phyloP scores from a whole-genome alignment of 805 yeast genomes.

The Wickerhamiella occidentalis region DNA sequence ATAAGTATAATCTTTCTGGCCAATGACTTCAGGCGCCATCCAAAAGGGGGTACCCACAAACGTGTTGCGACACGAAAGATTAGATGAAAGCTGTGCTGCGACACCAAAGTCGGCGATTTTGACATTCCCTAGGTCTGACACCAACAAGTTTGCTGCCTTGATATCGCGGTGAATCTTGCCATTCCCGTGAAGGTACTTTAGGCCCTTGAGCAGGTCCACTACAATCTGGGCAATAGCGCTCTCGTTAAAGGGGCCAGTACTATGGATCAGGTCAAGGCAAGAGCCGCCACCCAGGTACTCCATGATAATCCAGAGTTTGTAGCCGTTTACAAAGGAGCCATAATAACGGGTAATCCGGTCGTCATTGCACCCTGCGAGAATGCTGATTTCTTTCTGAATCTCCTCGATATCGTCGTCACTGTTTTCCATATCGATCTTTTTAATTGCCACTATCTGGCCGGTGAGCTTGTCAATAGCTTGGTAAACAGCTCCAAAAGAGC shows the following conservation, averaged over 20 bases:
- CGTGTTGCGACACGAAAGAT: conserved; percentile 38
- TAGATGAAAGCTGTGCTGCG: conserved; percentile 62
- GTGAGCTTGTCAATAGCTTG: conserved; percentile 40
- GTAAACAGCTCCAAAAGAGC: conserved; percentile 70
- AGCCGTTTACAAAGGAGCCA: conserved; percentile 60
- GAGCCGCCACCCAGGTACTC: conserved; percentile 74
- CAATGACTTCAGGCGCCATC: conserved; percentile 99
- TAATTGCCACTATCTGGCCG: conserved; percentile 29
- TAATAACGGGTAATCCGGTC: conserved; percentile 52
- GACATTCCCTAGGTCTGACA: conserved; percentile 58
- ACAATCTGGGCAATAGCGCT: conserved; percentile 42
- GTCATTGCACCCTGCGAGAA: conserved; percentile 53
- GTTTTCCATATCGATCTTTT: conserved; percentile 52
- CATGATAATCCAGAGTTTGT: conserved; percentile 70
- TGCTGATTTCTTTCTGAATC: conserved; percentile 58
- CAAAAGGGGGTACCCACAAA: conserved; percentile 54
- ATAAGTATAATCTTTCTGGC: conserved; percentile 65
- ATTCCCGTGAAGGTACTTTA: conserved; percentile 51
- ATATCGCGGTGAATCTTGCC: conserved; percentile 85
- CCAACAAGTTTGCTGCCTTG: conserved; percentile 79
- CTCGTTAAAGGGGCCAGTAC: conserved; percentile 45
- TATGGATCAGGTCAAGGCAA: conserved; percentile 44
- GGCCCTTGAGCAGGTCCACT: conserved; percentile 45
- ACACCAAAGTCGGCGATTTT: conserved; percentile 95
- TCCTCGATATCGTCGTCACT: conserved; percentile 56